Evolutionary conservation across 495 filamentous ascomycete genomes (phyloP), one percentile per base, ranked within the genome.

Genomic region (Penicillium atrosanguineum): DNA sequence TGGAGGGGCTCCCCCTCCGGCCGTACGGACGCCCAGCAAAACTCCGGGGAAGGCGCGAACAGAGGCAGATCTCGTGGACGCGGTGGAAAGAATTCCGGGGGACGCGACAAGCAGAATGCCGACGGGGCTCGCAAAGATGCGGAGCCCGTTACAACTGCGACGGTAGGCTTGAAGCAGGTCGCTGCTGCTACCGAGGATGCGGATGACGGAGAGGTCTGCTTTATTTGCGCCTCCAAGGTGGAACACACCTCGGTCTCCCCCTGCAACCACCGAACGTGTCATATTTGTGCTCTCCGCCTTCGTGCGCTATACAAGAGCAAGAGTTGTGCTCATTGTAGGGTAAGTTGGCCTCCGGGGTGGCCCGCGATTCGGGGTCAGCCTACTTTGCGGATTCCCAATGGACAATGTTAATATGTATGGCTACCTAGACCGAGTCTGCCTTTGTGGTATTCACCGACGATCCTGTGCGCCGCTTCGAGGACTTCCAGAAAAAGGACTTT

Each of bases 221-320:
- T 97, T 71, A 97, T 99, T 55, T 99, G 94, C 68, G 91, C 95
- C 21, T 93, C 88, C 38, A 81, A 83, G 1, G 86, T 97, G 46
- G 81, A 84, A 44, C 91, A 96, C 74, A 85, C 85, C 48, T 86
- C 90, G 4, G 81, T 97, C 43, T 84, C 91, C 16, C 94, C 94
- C 14, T 98, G 94, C 70, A 96, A 94, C 67, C 95, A 98, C 72
- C 80, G 86, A 18, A 96, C 91, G 9, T 98, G 94, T 68, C 94
- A 97, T 72, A 95, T 97, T 48, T 98, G 94, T 67, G 85, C 91
- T 4, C 71, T 99, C 58, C 80, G 95, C 44, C 76, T 96, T 74
- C 81, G 94, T 46, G 94, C 91, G 0, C 71, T 99, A 40, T 99
- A 97, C 69, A 97, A 97, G 78, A 93, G 83, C 53, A 95, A 92